Evolutionary conservation across 768 basidiomycete genomes (phyloP).

Genomic region (Xerocomellus amylosporus): DNA sequence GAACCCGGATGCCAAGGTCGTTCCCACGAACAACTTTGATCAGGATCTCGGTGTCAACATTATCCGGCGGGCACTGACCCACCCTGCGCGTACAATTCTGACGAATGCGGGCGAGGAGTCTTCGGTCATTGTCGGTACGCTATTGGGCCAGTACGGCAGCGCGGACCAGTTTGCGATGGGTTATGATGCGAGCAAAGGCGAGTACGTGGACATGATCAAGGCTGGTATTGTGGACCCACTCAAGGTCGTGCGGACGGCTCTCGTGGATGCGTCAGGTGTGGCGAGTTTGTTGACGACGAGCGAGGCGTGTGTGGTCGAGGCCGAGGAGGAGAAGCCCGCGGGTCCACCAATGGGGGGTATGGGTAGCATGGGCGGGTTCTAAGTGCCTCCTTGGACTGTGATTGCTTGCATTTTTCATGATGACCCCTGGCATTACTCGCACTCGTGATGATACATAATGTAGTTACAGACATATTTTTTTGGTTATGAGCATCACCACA

Average conservation of each 20-base stretch:
- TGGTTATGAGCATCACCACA: constrained; percentile 23
- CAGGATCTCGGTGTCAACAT: constrained; percentile 94
- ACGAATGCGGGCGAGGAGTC: constrained; percentile 94
- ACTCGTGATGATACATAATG: constrained; percentile 6
- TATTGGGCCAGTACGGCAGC: constrained; percentile 64
- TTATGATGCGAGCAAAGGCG: constrained; percentile 88
- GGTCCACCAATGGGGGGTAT: constrained; percentile 57
- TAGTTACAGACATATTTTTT: constrained; percentile 10
- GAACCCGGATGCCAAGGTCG: constrained; percentile 57
- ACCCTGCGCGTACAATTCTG: constrained; percentile 85
- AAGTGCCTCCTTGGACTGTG: constrained; percentile 6
- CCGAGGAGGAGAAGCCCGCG: constrained; percentile 72
- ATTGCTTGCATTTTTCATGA: not conserved
- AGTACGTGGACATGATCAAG: constrained; percentile 94
- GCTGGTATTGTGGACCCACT: constrained; percentile 93
- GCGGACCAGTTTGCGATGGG: constrained; percentile 83
- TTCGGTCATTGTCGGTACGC: constrained; percentile 86
- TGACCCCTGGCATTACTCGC: not conserved
- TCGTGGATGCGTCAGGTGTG: constrained; percentile 90
- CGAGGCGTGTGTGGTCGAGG: constrained; percentile 90
- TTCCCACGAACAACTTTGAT: constrained; percentile 90
- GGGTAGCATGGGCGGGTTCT: constrained; percentile 54
- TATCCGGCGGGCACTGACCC: constrained; percentile 85
- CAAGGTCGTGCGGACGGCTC: constrained; percentile 91
- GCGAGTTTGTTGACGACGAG: constrained; percentile 90